phyloP scores from a whole-genome alignment of 2,329 filamentous ascomycete species.

The Diaporthe citri region DNA sequence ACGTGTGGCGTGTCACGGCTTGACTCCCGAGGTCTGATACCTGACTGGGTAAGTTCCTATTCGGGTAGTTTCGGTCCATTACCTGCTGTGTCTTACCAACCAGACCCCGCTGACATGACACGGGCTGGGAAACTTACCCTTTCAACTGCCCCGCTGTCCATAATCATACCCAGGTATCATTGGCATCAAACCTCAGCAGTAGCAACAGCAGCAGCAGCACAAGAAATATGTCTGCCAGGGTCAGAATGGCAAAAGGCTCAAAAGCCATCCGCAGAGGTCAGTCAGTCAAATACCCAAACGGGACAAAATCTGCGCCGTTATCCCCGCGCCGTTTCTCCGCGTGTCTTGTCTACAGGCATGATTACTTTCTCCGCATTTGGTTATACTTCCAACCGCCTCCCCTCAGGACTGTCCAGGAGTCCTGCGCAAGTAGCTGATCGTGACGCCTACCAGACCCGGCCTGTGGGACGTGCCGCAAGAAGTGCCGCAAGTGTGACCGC shows the following conservation, averaged over 20 bases:
- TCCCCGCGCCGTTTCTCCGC: background rate
- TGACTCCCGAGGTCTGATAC: background rate
- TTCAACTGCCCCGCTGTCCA: background rate
- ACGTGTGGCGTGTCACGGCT: background rate
- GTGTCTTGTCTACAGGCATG: background rate
- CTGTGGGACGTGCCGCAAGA: constrained; percentile 49
- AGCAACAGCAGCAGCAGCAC: background rate
- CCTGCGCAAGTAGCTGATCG: background rate
- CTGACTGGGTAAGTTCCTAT: background rate
- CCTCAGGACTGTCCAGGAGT: background rate
- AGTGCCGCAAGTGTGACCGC: constrained; percentile 50
- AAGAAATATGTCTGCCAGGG: background rate
- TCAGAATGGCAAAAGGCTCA: background rate
- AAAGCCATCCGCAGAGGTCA: constrained; percentile 17
- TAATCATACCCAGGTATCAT: background rate
- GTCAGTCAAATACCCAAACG: background rate
- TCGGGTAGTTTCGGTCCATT: constrained; percentile 10
- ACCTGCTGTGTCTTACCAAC: background rate
- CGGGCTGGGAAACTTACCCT: background rate
- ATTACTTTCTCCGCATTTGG: constrained; percentile 7
- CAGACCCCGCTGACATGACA: background rate
- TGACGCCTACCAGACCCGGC: constrained; percentile 45
- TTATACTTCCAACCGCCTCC: background rate
- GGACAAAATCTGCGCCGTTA: background rate
- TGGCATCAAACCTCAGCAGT: too few species aligned